phyloP scores from a whole-genome alignment of 306 rosid species.

The Amphicarpaea edgeworthii region DNA sequence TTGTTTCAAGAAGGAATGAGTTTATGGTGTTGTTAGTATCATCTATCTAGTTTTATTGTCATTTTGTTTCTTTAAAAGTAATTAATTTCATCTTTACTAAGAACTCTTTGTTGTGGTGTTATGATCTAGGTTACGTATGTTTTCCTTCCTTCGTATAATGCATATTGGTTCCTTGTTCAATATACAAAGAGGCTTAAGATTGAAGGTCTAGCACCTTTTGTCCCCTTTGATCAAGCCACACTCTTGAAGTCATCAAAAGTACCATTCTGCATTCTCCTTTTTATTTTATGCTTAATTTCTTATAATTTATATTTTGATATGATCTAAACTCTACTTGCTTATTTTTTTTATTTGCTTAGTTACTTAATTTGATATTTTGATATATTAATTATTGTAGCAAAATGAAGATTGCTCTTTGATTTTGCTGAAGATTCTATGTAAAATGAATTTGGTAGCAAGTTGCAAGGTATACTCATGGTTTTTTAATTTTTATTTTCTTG shows the following conservation, averaged over 20 bases:
- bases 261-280: too few species aligned
- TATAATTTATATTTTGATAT: too few species aligned
- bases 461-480: constrained; percentile 67
- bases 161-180: constrained; percentile 95
- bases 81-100: constrained; percentile 25
- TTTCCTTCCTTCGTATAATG: constrained; percentile 97
- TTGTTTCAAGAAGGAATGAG: constrained; percentile 96
- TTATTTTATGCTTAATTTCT: too few species aligned
- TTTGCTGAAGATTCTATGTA: constrained; percentile 52
- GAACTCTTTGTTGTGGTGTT: constrained; percentile 35
- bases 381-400: too few species aligned
- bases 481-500: neutral
- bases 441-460: constrained; percentile 78
- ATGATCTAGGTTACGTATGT: constrained; percentile 86
- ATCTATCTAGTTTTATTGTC: constrained; percentile 11
- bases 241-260: constrained; percentile 85
- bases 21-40: constrained; percentile 94
- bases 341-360: too few species aligned
- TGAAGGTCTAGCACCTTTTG: constrained; percentile 80
- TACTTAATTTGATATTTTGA: too few species aligned
- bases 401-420: constrained; percentile 29
- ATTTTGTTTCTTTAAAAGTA: neutral
- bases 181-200: constrained; percentile 90
- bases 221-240: constrained; percentile 68
- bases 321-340: too few species aligned